These are phyloP conservation scores for Solanum lycopersicoides DNA, from an alignment of 257 asterid genomes.

Conservation along the genomic window DNA sequence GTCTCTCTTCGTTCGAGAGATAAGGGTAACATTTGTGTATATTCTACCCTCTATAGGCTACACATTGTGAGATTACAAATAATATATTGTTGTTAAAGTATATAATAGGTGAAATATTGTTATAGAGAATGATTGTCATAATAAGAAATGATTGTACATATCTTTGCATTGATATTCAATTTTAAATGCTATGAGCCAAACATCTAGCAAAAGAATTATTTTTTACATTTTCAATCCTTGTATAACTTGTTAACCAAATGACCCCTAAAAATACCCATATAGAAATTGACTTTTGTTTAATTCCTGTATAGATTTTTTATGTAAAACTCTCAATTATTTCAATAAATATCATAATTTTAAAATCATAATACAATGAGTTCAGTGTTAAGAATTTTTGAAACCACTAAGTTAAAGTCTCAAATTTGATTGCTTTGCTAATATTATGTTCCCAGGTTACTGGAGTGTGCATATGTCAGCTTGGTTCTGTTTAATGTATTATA, in stretches of 20 bases:
- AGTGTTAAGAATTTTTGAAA: background rate
- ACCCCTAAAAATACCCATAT: background rate
- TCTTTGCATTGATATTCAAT: background rate
- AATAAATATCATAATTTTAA: background rate
- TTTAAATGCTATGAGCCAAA: background rate
- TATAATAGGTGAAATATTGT: background rate
- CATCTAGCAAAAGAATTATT: background rate
- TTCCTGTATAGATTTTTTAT: background rate
- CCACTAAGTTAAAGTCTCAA: background rate
- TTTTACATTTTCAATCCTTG: background rate
- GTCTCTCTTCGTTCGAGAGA: background rate
- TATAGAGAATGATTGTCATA: background rate
- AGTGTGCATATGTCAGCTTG: background rate
- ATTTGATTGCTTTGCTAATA: background rate
- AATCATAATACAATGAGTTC: background rate
- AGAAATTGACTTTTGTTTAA: background rate
- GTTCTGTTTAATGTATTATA: too few species aligned
- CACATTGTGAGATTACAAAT: background rate
- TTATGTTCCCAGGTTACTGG: background rate
- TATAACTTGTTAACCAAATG: background rate
- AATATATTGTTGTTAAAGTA: background rate
- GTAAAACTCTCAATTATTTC: background rate
- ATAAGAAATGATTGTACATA: background rate
- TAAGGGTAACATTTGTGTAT: background rate
- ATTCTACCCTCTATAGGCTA: background rate